Conservation (phyloP, 192 early-diverging fungal species). For the Backusella westeae region DNA sequence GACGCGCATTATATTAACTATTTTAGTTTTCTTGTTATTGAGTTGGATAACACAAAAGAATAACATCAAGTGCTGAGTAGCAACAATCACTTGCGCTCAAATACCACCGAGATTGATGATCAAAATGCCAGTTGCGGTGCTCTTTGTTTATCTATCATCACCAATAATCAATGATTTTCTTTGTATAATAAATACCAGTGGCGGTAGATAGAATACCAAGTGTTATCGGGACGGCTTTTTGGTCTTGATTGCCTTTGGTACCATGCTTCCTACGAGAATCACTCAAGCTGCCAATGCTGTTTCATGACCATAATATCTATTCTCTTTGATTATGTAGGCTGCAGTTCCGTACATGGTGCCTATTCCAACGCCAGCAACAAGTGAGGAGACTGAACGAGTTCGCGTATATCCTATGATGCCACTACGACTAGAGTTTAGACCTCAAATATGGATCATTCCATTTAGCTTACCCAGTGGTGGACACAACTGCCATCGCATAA, state of each 20-base stretch:
- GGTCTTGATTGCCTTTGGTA: conserved; percentile 29
- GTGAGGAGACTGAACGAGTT: conserved; percentile 29
- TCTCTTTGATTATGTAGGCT: conserved; percentile 28
- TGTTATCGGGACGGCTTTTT: conserved; percentile 29
- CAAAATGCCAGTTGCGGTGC: too few relatives aligned
- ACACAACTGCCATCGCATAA: not conserved
- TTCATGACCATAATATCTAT: conserved; percentile 38
- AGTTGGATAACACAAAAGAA: not conserved
- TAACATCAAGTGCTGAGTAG: not conserved
- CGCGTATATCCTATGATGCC: conserved; percentile 27
- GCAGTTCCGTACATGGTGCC: conserved; percentile 26
- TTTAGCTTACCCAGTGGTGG: not conserved
- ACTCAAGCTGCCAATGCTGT: conserved; percentile 33
- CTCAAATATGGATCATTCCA: not conserved
- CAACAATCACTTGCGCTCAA: not conserved
- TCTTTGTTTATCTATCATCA: not conserved
- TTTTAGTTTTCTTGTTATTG: not conserved
- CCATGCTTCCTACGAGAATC: conserved; percentile 27
- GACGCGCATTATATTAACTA: not conserved
- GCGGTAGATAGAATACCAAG: conserved; percentile 23
- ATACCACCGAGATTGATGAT: too few relatives aligned
- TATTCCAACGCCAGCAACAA: conserved; percentile 32
- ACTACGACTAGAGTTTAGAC: not conserved
- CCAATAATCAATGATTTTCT: conserved; percentile 37
- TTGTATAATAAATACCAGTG: conserved; percentile 32